phyloP scores from a whole-genome alignment of 2,329 filamentous ascomycete species.

The Colletotrichum tanaceti region DNA sequence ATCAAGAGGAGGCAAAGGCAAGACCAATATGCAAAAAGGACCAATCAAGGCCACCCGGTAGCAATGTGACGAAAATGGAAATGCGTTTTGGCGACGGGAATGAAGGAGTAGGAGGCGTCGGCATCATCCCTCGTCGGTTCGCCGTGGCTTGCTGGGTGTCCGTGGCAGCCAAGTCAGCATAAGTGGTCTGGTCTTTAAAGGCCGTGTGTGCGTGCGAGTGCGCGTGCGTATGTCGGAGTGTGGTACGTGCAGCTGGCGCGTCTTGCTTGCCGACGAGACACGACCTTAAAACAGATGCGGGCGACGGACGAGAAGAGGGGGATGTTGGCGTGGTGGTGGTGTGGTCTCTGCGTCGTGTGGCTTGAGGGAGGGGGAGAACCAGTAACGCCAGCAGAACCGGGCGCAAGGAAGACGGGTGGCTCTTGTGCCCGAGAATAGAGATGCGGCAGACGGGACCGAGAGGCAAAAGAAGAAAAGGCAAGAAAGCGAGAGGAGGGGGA shows the following conservation, averaged over 20 bases:
- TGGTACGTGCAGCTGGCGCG: conserved; percentile 1
- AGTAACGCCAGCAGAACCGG: conserved; percentile 5
- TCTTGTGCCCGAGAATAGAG: neutral
- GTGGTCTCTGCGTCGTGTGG: conserved; percentile 32
- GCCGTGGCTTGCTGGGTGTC: conserved; percentile 25
- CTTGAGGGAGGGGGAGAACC: conserved; percentile 1
- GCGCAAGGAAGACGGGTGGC: neutral
- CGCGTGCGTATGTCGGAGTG: conserved; percentile 5
- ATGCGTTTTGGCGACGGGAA: conserved; percentile 21
- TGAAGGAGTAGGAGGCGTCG: conserved; percentile 15
- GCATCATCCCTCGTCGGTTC: conserved; percentile 36
- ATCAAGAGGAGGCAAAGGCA: neutral
- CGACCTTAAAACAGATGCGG: conserved; percentile 30
- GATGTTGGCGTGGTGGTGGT: conserved; percentile 31
- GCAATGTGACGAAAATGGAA: conserved; percentile 14
- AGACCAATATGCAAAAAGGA: conserved; percentile 1
- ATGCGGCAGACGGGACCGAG: neutral
- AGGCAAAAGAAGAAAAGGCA: neutral
- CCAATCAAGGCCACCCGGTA: neutral
- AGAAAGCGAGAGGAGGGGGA: conserved; percentile 12
- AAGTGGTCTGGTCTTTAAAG: conserved; percentile 1
- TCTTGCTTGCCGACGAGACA: conserved; percentile 11
- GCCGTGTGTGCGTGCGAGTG: neutral
- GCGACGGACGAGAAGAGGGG: conserved; percentile 28
- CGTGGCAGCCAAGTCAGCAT: conserved; percentile 19